Base-by-base conservation (phyloP, 768 basidiomycete genomes). In the Amanita muscaria region DNA sequence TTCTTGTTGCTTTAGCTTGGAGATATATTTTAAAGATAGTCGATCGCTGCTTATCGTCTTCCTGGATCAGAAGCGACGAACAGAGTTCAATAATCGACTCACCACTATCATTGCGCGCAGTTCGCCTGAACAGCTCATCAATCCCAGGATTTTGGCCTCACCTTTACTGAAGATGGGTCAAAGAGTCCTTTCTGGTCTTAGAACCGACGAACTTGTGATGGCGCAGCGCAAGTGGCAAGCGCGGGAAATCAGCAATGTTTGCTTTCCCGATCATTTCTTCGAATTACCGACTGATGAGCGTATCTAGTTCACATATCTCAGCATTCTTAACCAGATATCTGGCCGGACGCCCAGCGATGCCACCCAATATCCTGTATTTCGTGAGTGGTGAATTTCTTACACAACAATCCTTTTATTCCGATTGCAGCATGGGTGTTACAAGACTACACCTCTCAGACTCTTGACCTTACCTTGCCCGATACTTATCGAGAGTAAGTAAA, bases 331-430 rank as follows among this genome's bases (percentile, higher is more conserved):
- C 53, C 90, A 94, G 59, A 75, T 88, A 16, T 93, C 92, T 3
- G 91, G 92, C 33, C 76, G 92, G 16, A 96, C 92, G 3, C 90
- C 91, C 1, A 90, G 84, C 56, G 92, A 96, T 65, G 89, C 92
- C 8, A 94, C 93, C 0, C 90, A 93, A 53, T 96, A 92, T 62
- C 92, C 91, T 0, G 79, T 94, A 6, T 92, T 89, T 51, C 88
- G 87, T 88, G 54, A 40, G 84, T 62, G 8, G 11, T 10, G 31
- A 5, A 27, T 9, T 39, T 50, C 23, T 30, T n/a, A n/a, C n/a
- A n/a, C n/a, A n/a, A n/a, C n/a, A n/a, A n/a, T n/a, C n/a, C n/a
- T n/a, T n/a, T n/a, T n/a, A n/a, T n/a, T n/a, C n/a, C n/a, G n/a
- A 25, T 3, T 46, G 15, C 63, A 89, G 86, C 93, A 10, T 97